Evolutionary conservation across 1,284 basidiomycete species (phyloP).

Genomic region (Tremellales sp.): DNA sequence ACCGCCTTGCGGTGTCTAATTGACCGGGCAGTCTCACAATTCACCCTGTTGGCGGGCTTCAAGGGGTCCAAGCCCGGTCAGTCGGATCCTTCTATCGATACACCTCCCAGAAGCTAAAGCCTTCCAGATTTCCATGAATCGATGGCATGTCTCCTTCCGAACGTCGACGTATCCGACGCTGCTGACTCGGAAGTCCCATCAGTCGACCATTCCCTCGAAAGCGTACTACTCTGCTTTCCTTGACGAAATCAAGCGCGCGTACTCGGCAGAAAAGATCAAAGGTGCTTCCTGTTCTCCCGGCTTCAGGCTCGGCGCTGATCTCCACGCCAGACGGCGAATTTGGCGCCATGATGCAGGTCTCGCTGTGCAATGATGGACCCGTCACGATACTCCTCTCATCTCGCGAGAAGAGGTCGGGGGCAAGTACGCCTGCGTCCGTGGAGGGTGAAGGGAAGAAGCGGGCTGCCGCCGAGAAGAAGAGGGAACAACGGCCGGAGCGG

Average conservation of each 20-base stretch:
- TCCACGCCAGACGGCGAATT: constrained; percentile 69
- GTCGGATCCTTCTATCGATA: constrained; percentile 2
- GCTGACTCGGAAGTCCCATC: background rate
- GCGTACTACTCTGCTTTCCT: constrained; percentile 69
- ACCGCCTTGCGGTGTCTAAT: background rate
- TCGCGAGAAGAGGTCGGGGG: constrained; percentile 14
- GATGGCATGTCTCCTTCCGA: constrained; percentile 58
- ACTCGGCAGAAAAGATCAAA: constrained; percentile 70
- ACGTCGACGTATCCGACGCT: background rate
- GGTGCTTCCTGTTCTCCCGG: constrained; percentile 51
- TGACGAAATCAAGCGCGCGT: constrained; percentile 60
- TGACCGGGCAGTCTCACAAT: constrained; percentile 59
- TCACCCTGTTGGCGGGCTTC: constrained; percentile 83
- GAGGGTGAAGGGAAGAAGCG: no score
- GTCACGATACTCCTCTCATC: constrained; percentile 30
- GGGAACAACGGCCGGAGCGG: no score
- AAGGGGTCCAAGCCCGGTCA: constrained; percentile 70
- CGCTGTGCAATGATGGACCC: constrained; percentile 69
- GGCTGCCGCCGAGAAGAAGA: no score
- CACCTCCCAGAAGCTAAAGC: background rate
- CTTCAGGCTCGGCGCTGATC: background rate
- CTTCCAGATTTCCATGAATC: constrained; percentile 76
- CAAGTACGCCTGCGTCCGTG: no score
- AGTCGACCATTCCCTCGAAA: constrained; percentile 66
- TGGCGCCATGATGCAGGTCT: constrained; percentile 90